phyloP scores from a whole-genome alignment of 202 grass and related monocot species.

The Schoenoplectus tabernaemontani region DNA sequence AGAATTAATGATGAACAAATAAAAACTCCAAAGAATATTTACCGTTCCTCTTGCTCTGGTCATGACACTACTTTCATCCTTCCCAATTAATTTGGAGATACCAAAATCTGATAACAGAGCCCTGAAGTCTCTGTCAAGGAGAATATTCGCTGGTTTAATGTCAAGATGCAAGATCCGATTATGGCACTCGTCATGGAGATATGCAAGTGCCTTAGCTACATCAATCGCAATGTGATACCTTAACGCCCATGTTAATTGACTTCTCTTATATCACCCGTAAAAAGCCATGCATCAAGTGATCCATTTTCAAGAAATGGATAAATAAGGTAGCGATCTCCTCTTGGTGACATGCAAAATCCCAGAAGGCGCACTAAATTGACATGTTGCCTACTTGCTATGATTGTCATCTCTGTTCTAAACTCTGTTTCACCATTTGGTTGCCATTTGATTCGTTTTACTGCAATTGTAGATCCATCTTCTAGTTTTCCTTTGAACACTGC shows the following conservation, averaged over 20 bases:
- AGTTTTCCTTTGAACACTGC: constrained; percentile 40
- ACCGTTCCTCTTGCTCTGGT: constrained; percentile 37
- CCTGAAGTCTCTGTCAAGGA: constrained; percentile 33
- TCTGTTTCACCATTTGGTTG: constrained; percentile 22
- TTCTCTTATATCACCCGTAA: constrained; percentile 15
- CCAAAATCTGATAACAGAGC: constrained; percentile 56
- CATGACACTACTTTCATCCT: constrained; percentile 40
- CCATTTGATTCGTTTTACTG: constrained; percentile 41
- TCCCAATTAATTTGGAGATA: constrained; percentile 46
- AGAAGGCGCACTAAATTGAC: constrained; percentile 38
- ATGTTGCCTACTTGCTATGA: constrained; percentile 44
- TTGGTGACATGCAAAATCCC: constrained; percentile 35
- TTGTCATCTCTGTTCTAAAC: constrained; percentile 32
- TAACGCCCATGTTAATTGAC: constrained; percentile 30
- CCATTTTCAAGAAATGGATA: constrained; percentile 49
- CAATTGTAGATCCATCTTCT: constrained; percentile 34
- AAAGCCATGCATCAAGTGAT: constrained; percentile 50
- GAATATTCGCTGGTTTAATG: constrained; percentile 64
- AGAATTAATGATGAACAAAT: not conserved
- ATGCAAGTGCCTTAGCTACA: constrained; percentile 50
- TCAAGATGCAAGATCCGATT: constrained; percentile 47
- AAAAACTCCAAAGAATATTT: not conserved
- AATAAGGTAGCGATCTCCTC: constrained; percentile 26
- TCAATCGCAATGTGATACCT: constrained; percentile 31
- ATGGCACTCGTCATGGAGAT: constrained; percentile 53